Evolutionary conservation across 1,284 basidiomycete genomes (phyloP).

Genomic region (Pterulicium gracile): DNA sequence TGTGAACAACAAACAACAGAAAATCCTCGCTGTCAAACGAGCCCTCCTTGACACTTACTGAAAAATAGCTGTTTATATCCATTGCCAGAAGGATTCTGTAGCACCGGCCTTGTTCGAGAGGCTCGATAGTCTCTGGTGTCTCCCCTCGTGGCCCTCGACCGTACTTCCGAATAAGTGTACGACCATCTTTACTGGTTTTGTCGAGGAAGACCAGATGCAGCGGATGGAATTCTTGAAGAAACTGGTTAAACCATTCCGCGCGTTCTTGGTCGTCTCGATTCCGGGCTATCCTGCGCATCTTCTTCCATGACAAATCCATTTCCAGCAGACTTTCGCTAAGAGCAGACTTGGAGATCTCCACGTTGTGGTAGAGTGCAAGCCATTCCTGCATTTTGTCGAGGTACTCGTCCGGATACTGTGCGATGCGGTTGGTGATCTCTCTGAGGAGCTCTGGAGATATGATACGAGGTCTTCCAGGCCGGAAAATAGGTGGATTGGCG

Average conservation of each 20-base stretch:
- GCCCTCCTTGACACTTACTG: slow-evolving; percentile 15
- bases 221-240: slow-evolving; percentile 11
- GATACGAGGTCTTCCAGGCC: slow-evolving; percentile 31
- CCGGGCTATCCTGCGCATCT: slow-evolving; percentile 12
- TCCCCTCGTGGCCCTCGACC: slow-evolving; percentile 14
- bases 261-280: slow-evolving; percentile 13
- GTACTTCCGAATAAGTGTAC: slow-evolving; percentile 16
- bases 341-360: slow-evolving; percentile 14
- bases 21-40: slow-evolving; percentile 10
- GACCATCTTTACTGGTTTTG: slow-evolving; percentile 20
- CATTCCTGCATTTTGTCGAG: slow-evolving; percentile 18
- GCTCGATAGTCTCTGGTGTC: slow-evolving; percentile 5
- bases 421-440: neutral
- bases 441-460: slow-evolving; percentile 10
- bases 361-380: slow-evolving; percentile 15
- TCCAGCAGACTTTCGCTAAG: slow-evolving; percentile 15
- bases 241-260: slow-evolving; percentile 13
- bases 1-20: slow-evolving; percentile 4
- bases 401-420: slow-evolving; percentile 11
- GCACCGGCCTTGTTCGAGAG: slow-evolving; percentile 11
- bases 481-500: slow-evolving; percentile 6
- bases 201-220: slow-evolving; percentile 18
- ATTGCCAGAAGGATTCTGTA: slow-evolving; percentile 17
- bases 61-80: slow-evolving; percentile 19
- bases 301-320: slow-evolving; percentile 14